Percentiles rank a stretch among this genome's conserved stretches.
Evolutionary conservation across 2,329 filamentous ascomycete species (phyloP).

Genomic region (Fusarium cyanostomum): DNA sequence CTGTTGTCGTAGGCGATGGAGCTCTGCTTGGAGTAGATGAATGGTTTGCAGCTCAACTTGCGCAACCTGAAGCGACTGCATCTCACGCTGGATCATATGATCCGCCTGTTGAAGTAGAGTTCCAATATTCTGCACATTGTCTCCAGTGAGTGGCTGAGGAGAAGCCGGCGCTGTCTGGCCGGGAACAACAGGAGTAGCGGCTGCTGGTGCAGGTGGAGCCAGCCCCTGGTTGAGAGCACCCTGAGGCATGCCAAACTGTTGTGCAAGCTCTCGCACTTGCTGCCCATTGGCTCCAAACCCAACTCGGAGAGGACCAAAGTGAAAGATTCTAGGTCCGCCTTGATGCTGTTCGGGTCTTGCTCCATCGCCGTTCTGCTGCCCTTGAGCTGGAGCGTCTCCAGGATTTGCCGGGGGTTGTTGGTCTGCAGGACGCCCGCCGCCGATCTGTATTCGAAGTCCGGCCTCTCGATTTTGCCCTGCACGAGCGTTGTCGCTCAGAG

Average conservation of each 20-base stretch:
- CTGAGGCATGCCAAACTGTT: slow-evolving; percentile 64
- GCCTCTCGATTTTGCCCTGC: slow-evolving; percentile 42
- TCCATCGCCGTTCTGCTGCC: slow-evolving; percentile 38
- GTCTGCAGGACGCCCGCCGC: slow-evolving; percentile 33
- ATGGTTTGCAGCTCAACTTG: slow-evolving; percentile 75
- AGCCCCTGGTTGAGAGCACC: slow-evolving; percentile 39
- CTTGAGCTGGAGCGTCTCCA: slow-evolving; percentile 28
- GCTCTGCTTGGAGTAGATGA: slow-evolving; percentile 72
- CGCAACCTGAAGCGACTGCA: slow-evolving; percentile 68
- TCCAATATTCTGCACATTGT: slow-evolving; percentile 59
- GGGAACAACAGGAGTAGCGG: slow-evolving; percentile 25
- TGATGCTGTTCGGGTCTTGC: slow-evolving; percentile 35
- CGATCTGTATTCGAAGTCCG: slow-evolving; percentile 47
- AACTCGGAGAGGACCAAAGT: slow-evolving; percentile 78
- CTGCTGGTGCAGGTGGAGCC: slow-evolving; percentile 26
- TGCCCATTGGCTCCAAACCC: slow-evolving; percentile 78
- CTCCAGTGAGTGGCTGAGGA: slow-evolving; percentile 37
- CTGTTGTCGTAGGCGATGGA: slow-evolving; percentile 68
- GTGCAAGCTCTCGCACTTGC: slow-evolving; percentile 73
- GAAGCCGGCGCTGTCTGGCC: slow-evolving; percentile 31
- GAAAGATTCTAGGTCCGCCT: slow-evolving; percentile 68
- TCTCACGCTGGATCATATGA: slow-evolving; percentile 73
- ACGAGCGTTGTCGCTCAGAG: slow-evolving; percentile 42
- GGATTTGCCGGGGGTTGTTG: slow-evolving; percentile 40
- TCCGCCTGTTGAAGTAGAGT: slow-evolving; percentile 73